These are phyloP conservation scores for Elaeis oleifera DNA, from an alignment of 202 grass and related monocot species.

Conservation along the genomic window DNA sequence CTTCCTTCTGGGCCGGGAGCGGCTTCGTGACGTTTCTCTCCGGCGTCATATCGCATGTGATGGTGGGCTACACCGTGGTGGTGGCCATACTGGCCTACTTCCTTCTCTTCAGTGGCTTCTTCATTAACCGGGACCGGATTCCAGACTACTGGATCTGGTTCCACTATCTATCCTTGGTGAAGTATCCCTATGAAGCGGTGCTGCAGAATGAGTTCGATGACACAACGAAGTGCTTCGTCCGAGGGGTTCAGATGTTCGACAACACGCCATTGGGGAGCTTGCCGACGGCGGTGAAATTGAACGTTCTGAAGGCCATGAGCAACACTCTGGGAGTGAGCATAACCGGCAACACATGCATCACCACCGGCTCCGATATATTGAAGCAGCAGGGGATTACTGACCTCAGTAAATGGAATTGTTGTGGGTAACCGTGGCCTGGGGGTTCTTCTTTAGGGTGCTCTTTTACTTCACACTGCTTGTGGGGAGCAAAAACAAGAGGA, in stretches of 20 bases:
- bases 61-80: slow-evolving; percentile 80
- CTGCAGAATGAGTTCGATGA: slow-evolving; percentile 95
- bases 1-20: slow-evolving; percentile 89
- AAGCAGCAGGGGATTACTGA: slow-evolving; percentile 63
- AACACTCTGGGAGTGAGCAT: slow-evolving; percentile 54
- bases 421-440: slow-evolving; percentile 80
- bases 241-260: slow-evolving; percentile 95
- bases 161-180: slow-evolving; percentile 90
- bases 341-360: slow-evolving; percentile 60
- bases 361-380: slow-evolving; percentile 56
- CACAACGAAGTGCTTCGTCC: slow-evolving; percentile 50
- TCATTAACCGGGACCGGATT: slow-evolving; percentile 82
- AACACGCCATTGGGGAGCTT: slow-evolving; percentile 63
- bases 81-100: slow-evolving; percentile 84
- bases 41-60: slow-evolving; percentile 68
- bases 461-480: slow-evolving; percentile 78
- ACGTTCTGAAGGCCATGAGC: slow-evolving; percentile 65
- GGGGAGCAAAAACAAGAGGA: slow-evolving; percentile 88
- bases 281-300: slow-evolving; percentile 46
- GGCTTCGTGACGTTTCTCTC: slow-evolving; percentile 96
- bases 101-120: slow-evolving; percentile 98
- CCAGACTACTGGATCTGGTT: slow-evolving; percentile 92
- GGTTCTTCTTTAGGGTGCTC: slow-evolving; percentile 74
- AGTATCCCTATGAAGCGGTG: slow-evolving; percentile 95
- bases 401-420: slow-evolving; percentile 95